These are phyloP conservation scores for Xylaria curta DNA, from an alignment of 495 filamentous ascomycete genomes.

Conservation along the genomic window DNA sequence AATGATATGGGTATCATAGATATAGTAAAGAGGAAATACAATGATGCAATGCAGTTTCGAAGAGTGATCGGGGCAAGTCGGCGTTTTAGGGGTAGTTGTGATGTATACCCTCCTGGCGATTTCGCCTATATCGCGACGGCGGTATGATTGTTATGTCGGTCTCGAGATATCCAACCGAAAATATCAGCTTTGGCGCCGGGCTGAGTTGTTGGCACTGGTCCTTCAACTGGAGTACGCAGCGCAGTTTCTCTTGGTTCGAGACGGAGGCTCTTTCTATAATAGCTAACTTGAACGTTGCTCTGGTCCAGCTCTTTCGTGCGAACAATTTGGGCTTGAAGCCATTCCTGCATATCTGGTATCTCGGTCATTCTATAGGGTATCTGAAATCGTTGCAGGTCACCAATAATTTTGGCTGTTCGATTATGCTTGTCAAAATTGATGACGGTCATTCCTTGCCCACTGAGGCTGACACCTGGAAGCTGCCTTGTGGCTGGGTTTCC, in stretches of 20 bases:
- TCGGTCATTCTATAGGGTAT: slow-evolving; percentile 88
- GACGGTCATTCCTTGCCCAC: slow-evolving; percentile 67
- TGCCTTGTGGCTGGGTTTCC: slow-evolving; percentile 84
- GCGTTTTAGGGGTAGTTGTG: not conserved
- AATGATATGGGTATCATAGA: slow-evolving; percentile 42
- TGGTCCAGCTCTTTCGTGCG: slow-evolving; percentile 81
- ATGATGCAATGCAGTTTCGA: slow-evolving; percentile 16
- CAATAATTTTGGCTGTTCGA: slow-evolving; percentile 92
- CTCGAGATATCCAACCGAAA: slow-evolving; percentile 47
- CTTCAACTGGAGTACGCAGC: slow-evolving; percentile 59
- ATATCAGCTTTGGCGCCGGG: slow-evolving; percentile 37
- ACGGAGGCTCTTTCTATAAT: slow-evolving; percentile 84
- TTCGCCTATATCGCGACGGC: slow-evolving; percentile 32
- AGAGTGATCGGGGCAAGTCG: not conserved
- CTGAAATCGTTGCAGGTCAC: slow-evolving; percentile 95
- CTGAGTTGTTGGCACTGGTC: slow-evolving; percentile 28
- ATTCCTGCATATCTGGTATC: slow-evolving; percentile 89
- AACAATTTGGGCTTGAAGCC: slow-evolving; percentile 85
- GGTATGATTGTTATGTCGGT: slow-evolving; percentile 39
- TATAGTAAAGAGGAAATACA: slow-evolving; percentile 21
- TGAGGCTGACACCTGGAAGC: slow-evolving; percentile 57
- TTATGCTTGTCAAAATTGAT: slow-evolving; percentile 99
- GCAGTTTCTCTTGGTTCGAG: slow-evolving; percentile 81
- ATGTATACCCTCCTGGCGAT: not conserved
- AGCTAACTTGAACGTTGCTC: slow-evolving; percentile 77